A percentile compares a stretch with the other conserved stretches of the same genome.
Conservation (phyloP, 306 rosid genomes). For the Rosa lucieae region DNA sequence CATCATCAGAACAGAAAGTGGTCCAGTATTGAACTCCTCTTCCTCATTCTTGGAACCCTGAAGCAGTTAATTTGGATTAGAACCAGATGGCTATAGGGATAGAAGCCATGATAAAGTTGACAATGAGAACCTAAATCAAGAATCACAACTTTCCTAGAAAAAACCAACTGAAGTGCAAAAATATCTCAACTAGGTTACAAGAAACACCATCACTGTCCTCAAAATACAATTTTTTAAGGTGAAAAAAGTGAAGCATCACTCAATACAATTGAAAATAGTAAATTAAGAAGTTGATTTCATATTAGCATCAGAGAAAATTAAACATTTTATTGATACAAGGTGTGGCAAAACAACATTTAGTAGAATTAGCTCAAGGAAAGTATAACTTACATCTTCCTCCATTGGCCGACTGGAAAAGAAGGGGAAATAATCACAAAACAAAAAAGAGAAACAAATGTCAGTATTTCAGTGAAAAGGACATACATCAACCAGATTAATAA, state of each 20-base stretch:
- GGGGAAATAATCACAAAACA: neutral
- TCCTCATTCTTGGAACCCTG: constrained; percentile 72
- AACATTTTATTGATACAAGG: neutral
- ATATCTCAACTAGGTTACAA: neutral
- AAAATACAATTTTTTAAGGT: neutral
- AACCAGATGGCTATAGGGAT: neutral
- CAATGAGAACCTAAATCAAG: no score
- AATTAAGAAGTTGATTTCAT: no score
- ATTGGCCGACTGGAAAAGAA: constrained; percentile 46
- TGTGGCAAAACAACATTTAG: neutral
- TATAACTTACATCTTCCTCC: constrained; percentile 88
- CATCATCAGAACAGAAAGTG: constrained; percentile 87
- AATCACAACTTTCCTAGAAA: neutral
- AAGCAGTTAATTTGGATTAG: constrained; percentile 2
- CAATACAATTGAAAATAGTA: neutral
- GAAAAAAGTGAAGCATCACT: neutral
- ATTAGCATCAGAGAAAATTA: neutral
- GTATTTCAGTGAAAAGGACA: neutral
- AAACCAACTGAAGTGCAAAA: neutral
- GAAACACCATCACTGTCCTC: neutral
- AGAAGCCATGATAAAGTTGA: neutral
- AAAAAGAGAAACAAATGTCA: constrained; percentile 15
- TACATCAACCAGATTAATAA: neutral
- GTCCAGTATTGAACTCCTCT: constrained; percentile 90
- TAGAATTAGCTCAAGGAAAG: constrained; percentile 12